Evolutionary conservation across 257 asterid genomes (phyloP), one percentile per base, ranked within the genome.

Genomic region (Solanum peruvianum): DNA sequence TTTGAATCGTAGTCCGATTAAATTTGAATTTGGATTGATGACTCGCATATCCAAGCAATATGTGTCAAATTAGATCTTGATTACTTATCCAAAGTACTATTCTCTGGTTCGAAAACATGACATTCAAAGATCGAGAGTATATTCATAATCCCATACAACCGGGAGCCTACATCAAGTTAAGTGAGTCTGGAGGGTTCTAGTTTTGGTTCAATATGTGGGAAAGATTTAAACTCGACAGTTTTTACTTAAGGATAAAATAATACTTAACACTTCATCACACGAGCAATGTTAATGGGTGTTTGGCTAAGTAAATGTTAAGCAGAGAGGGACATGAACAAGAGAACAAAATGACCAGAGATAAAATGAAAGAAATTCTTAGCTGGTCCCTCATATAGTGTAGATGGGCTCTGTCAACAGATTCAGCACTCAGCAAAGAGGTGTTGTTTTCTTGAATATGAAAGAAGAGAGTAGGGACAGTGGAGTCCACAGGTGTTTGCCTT

Each of bases 401-500:
- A 78, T 42, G 69, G 84, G 71, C 37, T 71, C 37, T 45, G 89
- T 87, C 90, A 78, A 47, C 84, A 78, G 84, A 78, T 78, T 45
- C 62, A 78, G 84, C 84, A 80, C 85, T 80, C 67, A 80, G 88
- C 80, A 86, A 45, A 82, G 90, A 88, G 76, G 89, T 80, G 67
- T 62, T 75, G 80, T 21, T 84, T 83, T 75, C 90, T 91, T 89
- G 31, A 67, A 49, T 80, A 67, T 87, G 81, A 87, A 80, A 80
- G 67, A 9, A 47, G 85, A 80, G 69, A 21, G 85, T 47, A 29
- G 85, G 69, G 85, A 47, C 44, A 78, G 41, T 80, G 67, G 66
- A 80, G 85, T 27, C 85, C 66, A 29, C 27, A 27, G 44, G 67
- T 16, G 41, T 80, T 47, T 80, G 52, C 78, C 62, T 84, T 72